Conservation (phyloP, 306 rosid genomes). For the Calophaca sinica region DNA sequence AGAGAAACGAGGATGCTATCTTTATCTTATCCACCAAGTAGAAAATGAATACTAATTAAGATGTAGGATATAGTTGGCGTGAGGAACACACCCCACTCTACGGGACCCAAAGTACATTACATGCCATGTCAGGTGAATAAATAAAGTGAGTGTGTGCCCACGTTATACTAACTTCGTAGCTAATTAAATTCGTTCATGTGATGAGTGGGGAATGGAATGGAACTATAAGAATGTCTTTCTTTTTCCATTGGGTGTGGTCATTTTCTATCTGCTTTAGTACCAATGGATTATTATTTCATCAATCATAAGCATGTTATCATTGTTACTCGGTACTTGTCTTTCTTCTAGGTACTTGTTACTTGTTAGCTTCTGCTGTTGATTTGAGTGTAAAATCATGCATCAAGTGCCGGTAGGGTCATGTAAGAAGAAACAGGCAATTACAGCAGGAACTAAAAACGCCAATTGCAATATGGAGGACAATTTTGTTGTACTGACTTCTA, state of each 20-base stretch:
- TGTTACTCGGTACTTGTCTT: neutral
- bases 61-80: conserved; percentile 54
- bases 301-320: conserved; percentile 46
- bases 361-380: conserved; percentile 30
- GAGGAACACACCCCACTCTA: conserved; percentile 59
- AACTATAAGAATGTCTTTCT: neutral
- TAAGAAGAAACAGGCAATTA: neutral
- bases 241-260: conserved; percentile 27
- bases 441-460: conserved; percentile 31
- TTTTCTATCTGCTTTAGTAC: conserved; percentile 40
- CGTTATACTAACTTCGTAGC: conserved; percentile 25
- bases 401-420: neutral
- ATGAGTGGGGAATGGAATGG: neutral
- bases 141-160: conserved; percentile 62
- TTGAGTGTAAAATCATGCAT: conserved; percentile 11
- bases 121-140: conserved; percentile 58
- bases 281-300: conserved; percentile 41
- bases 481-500: neutral
- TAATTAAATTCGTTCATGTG: conserved; percentile 18
- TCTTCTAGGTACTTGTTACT: conserved; percentile 38
- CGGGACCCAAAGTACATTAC: conserved; percentile 46
- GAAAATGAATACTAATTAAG: neutral
- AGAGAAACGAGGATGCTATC: conserved; percentile 47
- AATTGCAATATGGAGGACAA: neutral
- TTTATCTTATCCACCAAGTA: conserved; percentile 49